These are phyloP conservation scores for Rhizopus delemar DNA, from an alignment of 371 early-diverging fungal species.

Conservation along the genomic window DNA sequence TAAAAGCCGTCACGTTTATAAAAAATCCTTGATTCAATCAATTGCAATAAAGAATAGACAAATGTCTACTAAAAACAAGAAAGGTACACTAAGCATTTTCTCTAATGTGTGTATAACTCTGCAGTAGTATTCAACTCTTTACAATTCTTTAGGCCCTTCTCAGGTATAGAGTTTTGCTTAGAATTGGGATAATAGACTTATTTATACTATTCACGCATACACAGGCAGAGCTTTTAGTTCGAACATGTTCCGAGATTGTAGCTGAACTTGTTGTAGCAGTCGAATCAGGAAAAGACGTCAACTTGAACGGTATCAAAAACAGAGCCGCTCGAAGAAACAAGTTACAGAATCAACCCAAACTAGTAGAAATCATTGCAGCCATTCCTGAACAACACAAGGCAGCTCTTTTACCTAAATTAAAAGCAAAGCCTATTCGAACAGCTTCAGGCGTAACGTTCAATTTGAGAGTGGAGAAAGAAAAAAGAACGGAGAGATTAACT, in stretches of 20 bases:
- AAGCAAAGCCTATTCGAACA: constrained; percentile 98
- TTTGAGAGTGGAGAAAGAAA: background rate
- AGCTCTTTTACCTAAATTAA: constrained; percentile 83
- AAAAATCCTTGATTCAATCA: background rate
- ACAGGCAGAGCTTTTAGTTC: constrained; percentile 79
- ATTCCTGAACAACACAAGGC: constrained; percentile 95
- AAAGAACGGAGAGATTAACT: constrained; percentile 23
- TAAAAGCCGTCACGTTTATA: background rate
- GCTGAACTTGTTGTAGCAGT: constrained; percentile 80
- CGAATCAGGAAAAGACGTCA: constrained; percentile 74
- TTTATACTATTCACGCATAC: background rate
- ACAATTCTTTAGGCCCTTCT: constrained; percentile 26
- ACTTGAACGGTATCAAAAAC: constrained; percentile 87
- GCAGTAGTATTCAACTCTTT: background rate
- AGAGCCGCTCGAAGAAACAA: constrained; percentile 77
- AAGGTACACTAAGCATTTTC: constrained; percentile 22
- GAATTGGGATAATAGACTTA: background rate
- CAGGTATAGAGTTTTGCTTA: constrained; percentile 24
- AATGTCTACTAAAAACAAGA: constrained; percentile 37
- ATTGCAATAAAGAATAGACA: constrained; percentile 7
- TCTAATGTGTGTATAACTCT: background rate
- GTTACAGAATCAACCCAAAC: constrained; percentile 86
- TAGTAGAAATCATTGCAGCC: constrained; percentile 99
- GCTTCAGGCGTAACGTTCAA: constrained; percentile 86
- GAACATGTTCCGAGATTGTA: constrained; percentile 89